Evolutionary conservation across 306 rosid species (phyloP).

Genomic region (Glycine latifolia): DNA sequence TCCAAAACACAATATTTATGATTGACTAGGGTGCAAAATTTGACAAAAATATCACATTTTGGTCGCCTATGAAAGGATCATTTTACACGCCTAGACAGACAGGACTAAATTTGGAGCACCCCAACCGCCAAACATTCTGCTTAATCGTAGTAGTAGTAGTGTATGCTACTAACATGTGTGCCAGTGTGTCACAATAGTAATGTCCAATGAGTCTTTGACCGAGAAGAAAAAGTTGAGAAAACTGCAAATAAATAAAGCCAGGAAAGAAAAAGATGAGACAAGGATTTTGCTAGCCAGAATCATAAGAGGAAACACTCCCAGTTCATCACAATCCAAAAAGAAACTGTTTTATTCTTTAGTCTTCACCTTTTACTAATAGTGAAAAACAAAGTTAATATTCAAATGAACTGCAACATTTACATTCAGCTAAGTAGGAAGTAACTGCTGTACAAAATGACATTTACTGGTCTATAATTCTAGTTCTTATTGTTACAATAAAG

Average conservation of each 20-base stretch:
- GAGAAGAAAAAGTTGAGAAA: constrained; percentile 41
- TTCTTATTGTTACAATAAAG: constrained; percentile 34
- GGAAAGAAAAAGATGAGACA: constrained; percentile 54
- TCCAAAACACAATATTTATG: neutral
- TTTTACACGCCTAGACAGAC: neutral
- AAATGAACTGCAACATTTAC: constrained; percentile 31
- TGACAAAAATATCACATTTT: neutral
- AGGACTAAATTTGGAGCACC: constrained; percentile 19
- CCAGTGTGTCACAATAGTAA: constrained; percentile 8
- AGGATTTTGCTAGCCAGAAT: constrained; percentile 19
- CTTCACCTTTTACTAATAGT: constrained; percentile 33
- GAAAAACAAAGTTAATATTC: constrained; percentile 29
- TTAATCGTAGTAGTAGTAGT: neutral
- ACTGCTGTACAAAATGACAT: constrained; percentile 46
- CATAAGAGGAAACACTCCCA: constrained; percentile 30
- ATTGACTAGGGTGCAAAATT: neutral
- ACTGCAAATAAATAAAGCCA: constrained; percentile 51
- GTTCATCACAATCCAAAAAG: constrained; percentile 40
- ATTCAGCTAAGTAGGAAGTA: constrained; percentile 12
- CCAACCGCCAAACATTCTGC: constrained; percentile 33
- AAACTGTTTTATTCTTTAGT: constrained; percentile 32
- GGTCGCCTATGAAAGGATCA: neutral
- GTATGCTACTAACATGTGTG: constrained; percentile 37
- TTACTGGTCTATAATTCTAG: constrained; percentile 8
- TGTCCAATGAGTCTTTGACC: constrained; percentile 46